Evolutionary conservation across 2,329 filamentous ascomycete genomes (phyloP).

Genomic region (Diatrype stigma): DNA sequence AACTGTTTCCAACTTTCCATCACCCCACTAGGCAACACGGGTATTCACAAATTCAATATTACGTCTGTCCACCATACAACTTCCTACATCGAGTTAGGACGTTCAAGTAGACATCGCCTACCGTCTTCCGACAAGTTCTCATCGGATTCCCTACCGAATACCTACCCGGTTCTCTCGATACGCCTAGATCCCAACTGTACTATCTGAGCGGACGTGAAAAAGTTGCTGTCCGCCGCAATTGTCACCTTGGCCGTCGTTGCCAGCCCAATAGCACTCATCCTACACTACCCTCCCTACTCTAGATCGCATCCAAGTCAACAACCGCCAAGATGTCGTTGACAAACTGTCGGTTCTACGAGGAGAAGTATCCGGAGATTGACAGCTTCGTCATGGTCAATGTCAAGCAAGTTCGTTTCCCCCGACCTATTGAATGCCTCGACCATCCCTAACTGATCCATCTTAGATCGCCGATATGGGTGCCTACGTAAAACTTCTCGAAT

Average conservation of each 20-base stretch:
- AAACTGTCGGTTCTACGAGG: constrained; percentile 96
- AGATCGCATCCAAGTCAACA: constrained; percentile 35
- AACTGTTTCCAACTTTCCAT: no score
- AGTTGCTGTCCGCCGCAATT: no score
- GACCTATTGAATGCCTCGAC: constrained; percentile 1
- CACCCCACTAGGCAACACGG: constrained; percentile 1
- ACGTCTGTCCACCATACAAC: no score
- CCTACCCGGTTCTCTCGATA: no score
- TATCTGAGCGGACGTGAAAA: no score
- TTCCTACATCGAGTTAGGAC: no score
- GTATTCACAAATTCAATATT: no score
- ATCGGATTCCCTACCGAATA: no score
- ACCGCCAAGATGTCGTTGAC: constrained; percentile 83
- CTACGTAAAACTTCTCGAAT: constrained; percentile 98
- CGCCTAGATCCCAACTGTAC: no score
- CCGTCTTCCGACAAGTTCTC: no score
- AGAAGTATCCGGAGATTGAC: constrained; percentile 97
- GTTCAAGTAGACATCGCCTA: no score
- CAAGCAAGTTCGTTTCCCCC: constrained; percentile 65
- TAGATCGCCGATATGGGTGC: constrained; percentile 99
- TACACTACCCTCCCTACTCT: constrained; percentile 20
- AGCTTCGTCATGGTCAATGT: constrained; percentile 99
- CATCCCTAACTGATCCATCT: constrained; percentile 13
- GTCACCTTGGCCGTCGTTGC: no score
- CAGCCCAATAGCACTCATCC: constrained; percentile 7